Conservation (phyloP, 129 eudicot genomes). For the Dittrichia graveolens region DNA sequence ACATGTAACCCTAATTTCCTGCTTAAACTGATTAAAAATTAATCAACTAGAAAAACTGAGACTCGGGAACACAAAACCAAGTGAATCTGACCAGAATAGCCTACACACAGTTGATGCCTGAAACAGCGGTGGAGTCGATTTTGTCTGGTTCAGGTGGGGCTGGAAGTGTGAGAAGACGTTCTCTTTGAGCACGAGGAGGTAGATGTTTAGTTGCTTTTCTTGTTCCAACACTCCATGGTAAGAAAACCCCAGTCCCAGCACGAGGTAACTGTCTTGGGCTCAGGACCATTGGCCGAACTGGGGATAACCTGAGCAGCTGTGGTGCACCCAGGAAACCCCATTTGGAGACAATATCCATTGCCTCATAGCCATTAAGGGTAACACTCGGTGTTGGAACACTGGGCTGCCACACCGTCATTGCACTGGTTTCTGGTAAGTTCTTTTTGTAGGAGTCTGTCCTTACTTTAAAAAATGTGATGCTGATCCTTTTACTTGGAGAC, state of each 20-base stretch:
- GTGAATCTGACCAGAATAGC: constrained; percentile 14
- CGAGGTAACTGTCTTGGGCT: constrained; percentile 53
- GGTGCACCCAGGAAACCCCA: constrained; percentile 69
- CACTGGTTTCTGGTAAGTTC: constrained; percentile 31
- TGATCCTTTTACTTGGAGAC: constrained; percentile 65
- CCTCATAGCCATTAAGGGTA: constrained; percentile 38
- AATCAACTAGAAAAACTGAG: constrained; percentile 20
- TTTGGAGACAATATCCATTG: constrained; percentile 52
- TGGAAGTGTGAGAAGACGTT: constrained; percentile 63
- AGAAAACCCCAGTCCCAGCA: constrained; percentile 95
- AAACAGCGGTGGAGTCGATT: constrained; percentile 47
- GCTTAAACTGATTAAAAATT: constrained; percentile 3
- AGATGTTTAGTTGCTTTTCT: constrained; percentile 62
- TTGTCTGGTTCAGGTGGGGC: constrained; percentile 39
- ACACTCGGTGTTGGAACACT: constrained; percentile 38
- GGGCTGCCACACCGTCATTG: constrained; percentile 85
- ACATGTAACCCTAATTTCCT: constrained; percentile 9
- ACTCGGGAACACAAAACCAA: constrained; percentile 35
- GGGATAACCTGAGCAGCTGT: constrained; percentile 63
- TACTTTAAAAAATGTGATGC: constrained; percentile 72
- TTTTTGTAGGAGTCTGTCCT: constrained; percentile 41
- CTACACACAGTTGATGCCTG: constrained; percentile 31
- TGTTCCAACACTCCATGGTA: constrained; percentile 72
- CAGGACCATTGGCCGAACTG: constrained; percentile 60
- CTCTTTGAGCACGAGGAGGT: constrained; percentile 85